Evolutionary conservation across 2,329 filamentous ascomycete species (phyloP).

Genomic region (Aspergillus awamori): DNA sequence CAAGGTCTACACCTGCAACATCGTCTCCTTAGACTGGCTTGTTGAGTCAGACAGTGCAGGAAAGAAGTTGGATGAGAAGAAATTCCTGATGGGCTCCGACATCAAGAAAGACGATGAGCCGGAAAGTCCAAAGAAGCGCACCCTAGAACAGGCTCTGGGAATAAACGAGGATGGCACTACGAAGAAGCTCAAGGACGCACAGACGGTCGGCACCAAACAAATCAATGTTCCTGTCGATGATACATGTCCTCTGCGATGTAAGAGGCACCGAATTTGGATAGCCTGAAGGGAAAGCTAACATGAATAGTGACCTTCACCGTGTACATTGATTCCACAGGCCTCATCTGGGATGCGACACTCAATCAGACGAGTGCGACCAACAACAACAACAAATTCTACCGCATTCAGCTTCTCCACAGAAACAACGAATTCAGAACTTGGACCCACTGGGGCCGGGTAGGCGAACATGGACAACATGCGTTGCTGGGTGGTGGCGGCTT

Average conservation of each 20-base stretch:
- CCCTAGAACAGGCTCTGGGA: constrained; percentile 21
- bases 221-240: constrained; percentile 55
- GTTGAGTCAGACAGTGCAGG: constrained; percentile 54
- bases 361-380: constrained; percentile 73
- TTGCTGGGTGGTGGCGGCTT: constrained; percentile 45
- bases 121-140: constrained; percentile 37
- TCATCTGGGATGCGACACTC: constrained; percentile 77
- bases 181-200: constrained; percentile 50
- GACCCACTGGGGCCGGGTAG: constrained; percentile 81
- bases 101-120: constrained; percentile 24
- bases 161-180: constrained; percentile 25
- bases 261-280: not conserved
- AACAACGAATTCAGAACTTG: constrained; percentile 59
- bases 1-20: constrained; percentile 51
- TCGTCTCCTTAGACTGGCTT: constrained; percentile 66
- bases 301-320: constrained; percentile 47
- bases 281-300: not conserved
- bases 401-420: constrained; percentile 63
- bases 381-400: constrained; percentile 86
- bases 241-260: constrained; percentile 19
- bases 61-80: constrained; percentile 43
- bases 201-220: constrained; percentile 47
- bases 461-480: constrained; percentile 53
- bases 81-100: constrained; percentile 37
- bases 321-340: constrained; percentile 65